Evolutionary conservation across 1,139 yeast genomes (phyloP), one percentile per base, ranked within the genome.

Genomic region (Saccharomycopsis crataegensis): DNA sequence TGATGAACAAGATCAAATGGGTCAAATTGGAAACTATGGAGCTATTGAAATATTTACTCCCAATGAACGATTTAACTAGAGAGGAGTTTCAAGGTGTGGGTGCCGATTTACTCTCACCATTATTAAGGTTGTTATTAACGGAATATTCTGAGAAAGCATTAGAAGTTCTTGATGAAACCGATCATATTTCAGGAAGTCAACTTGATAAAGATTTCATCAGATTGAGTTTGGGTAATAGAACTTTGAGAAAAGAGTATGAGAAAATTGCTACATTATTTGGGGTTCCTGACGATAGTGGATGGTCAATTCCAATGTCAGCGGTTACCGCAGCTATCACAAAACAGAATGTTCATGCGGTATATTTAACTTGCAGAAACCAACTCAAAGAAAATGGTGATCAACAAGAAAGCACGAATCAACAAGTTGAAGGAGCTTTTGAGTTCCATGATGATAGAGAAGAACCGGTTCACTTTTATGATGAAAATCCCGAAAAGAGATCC

Each of bases 221-320:
- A 65, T 87, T 93, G 84, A 86, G 96, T 62, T 77, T 93, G 63
- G 97, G 98, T 11, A 89, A 87, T 61, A 74, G 84, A 16, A 79
- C 88, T 2, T 74, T 86, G 62, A 80, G 85, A 62, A 87, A 86
- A 59, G 95, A 88, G 61, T 86, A 85, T 63, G 96, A 87, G 61
- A 82, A 80, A 61, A 84, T 95, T 1, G 93, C 95, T 0, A 89
- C 97, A 0, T 72, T 93, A 54, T 94, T 90, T 72, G 99, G 99
- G 14, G 83, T 91, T 28, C 99, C 99, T 0, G 96, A 90, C 57
- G 96, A 88, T n/a, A 83, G 84, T 64, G 99, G 99, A 0, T 94
- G 99, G 99, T 84, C 97, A 0, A 83, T 94, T 49, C 96, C 98
- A 1, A 86, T 87, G 93, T 96, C 98, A 0, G 87, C 91, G 0